These are phyloP conservation scores for Teratosphaeria pseudoeucalypti DNA, from an alignment of 2,329 filamentous ascomycete genomes.

Conservation along the genomic window DNA sequence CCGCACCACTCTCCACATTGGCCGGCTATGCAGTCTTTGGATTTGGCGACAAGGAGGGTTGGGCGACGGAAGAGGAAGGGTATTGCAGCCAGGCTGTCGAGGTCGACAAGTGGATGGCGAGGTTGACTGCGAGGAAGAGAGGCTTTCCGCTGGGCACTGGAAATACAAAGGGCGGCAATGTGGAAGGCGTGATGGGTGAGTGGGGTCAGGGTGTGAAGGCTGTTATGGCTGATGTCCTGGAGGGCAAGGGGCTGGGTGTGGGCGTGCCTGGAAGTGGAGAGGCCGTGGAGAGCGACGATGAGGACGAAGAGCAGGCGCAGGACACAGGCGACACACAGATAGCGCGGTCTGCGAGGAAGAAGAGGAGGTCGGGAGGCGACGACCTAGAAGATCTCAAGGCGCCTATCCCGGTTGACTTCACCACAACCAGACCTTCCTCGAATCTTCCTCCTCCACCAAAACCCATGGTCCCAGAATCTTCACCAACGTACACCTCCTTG, in stretches of 20 bases:
- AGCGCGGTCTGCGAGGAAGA: constrained; percentile 33
- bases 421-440: constrained; percentile 48
- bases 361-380: constrained; percentile 39
- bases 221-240: constrained; percentile 50
- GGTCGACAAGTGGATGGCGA: constrained; percentile 95
- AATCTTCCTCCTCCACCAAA: constrained; percentile 47
- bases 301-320: constrained; percentile 42
- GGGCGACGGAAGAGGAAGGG: constrained; percentile 81
- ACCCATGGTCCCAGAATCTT: constrained; percentile 88
- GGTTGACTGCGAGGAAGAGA: constrained; percentile 72
- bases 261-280: constrained; percentile 72
- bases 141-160: constrained; percentile 84
- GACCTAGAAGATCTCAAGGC: constrained; percentile 71
- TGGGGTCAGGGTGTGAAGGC: constrained; percentile 69
- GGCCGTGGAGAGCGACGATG: constrained; percentile 73
- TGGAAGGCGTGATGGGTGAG: constrained; percentile 55
- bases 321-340: constrained; percentile 10
- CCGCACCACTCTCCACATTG: constrained; percentile 63
- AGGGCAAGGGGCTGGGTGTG: constrained; percentile 48
- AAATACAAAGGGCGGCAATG: constrained; percentile 61
- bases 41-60: constrained; percentile 81
- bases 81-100: constrained; percentile 90
- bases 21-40: constrained; percentile 90
- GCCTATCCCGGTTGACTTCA: constrained; percentile 76
- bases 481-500: constrained; percentile 76